Percentiles rank a stretch among this genome's conserved stretches.
Evolutionary conservation across 768 basidiomycete genomes (phyloP).

Genomic region (Suillus sp.): DNA sequence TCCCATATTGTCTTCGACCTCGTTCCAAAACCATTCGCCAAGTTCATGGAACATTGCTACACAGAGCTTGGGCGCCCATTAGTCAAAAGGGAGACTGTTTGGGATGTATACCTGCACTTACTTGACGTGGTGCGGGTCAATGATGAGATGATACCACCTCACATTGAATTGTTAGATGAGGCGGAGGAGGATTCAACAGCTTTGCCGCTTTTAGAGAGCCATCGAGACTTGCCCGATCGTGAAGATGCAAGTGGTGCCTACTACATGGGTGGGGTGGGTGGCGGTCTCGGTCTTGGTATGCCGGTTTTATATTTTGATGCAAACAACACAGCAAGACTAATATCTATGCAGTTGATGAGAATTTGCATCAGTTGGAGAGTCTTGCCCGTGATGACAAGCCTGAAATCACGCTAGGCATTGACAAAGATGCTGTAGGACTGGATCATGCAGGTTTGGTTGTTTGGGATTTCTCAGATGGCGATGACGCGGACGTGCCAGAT

Average conservation of each 20-base stretch:
- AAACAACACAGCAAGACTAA: background rate
- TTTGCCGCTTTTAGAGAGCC: background rate
- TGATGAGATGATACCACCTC: background rate
- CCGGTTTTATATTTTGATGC: background rate
- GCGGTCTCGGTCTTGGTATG: background rate
- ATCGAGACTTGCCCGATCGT: background rate
- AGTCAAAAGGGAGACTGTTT: slow-evolving; percentile 11
- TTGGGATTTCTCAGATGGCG: background rate
- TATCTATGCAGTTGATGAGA: background rate
- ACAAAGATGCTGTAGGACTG: background rate
- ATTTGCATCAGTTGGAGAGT: slow-evolving; percentile 1
- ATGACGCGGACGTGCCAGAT: background rate
- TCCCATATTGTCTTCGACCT: slow-evolving; percentile 33
- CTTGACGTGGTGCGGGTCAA: background rate
- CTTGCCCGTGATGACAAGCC: background rate
- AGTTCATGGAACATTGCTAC: slow-evolving; percentile 24
- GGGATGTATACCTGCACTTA: background rate
- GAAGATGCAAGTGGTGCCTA: background rate
- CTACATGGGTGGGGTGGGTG: background rate
- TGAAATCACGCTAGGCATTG: background rate
- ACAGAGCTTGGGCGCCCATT: slow-evolving; percentile 25
- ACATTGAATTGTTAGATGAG: background rate
- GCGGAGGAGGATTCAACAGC: background rate
- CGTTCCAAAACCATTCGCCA: slow-evolving; percentile 33
- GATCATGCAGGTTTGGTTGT: background rate